These are phyloP conservation scores for Artomyces pyxidatus DNA, from an alignment of 768 basidiomycete genomes.

Conservation along the genomic window DNA sequence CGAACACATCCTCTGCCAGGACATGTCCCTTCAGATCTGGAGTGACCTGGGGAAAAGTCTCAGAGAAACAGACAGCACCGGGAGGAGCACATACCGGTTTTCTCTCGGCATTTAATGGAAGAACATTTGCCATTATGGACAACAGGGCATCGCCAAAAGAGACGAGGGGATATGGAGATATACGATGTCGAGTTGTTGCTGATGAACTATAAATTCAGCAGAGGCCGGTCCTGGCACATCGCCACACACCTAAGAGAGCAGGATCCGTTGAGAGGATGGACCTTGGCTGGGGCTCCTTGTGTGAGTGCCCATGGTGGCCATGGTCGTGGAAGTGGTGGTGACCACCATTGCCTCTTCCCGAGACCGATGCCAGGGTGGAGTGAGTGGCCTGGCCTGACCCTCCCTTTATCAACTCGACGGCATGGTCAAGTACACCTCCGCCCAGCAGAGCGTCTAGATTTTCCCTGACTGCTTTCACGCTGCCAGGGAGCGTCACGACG, in stretches of 20 bases:
- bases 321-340: conserved; percentile 29
- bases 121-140: conserved; percentile 42
- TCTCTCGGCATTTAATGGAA: conserved; percentile 31
- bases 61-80: no score
- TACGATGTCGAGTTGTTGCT: conserved; percentile 66
- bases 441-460: conserved; percentile 56
- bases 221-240: neutral
- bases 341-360: conserved; percentile 12
- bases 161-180: conserved; percentile 72
- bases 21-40: conserved; percentile 54
- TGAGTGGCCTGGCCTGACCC: conserved; percentile 58
- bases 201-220: neutral
- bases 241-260: conserved; percentile 47
- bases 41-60: conserved; percentile 62
- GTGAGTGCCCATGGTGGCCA: conserved; percentile 29
- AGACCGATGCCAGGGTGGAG: conserved; percentile 32
- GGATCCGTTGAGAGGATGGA: conserved; percentile 63
- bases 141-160: conserved; percentile 57
- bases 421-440: conserved; percentile 55
- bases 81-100: conserved; percentile 33
- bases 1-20: conserved; percentile 67
- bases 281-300: conserved; percentile 44
- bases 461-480: conserved; percentile 78
- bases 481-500: conserved; percentile 77
- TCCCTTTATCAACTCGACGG: conserved; percentile 63